These are phyloP conservation scores for Phyllosticta paracitricarpa DNA, from an alignment of 2,329 filamentous ascomycete genomes.

Conservation along the genomic window DNA sequence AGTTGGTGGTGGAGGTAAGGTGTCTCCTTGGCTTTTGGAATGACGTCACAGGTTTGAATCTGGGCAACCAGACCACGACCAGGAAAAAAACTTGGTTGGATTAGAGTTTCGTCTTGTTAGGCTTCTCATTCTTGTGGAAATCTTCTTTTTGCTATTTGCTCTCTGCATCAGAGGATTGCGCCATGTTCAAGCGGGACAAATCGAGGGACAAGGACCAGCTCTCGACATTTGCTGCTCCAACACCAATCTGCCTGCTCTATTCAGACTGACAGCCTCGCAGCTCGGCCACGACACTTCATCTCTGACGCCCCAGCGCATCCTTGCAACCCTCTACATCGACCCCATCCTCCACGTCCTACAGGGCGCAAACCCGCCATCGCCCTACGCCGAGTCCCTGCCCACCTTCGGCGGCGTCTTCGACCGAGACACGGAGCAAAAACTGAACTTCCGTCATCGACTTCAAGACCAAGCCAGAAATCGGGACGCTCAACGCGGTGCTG, in stretches of 20 bases:
- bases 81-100: background rate
- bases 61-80: background rate
- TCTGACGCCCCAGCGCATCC: slow-evolving; percentile 42
- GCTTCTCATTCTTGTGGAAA: background rate
- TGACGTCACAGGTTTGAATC: background rate
- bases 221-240: background rate
- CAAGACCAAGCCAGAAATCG: slow-evolving; percentile 45
- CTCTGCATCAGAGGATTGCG: background rate
- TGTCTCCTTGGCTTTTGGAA: background rate
- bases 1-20: background rate
- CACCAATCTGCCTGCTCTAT: background rate
- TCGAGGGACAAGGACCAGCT: background rate
- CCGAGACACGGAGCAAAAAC: slow-evolving; percentile 46
- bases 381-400: slow-evolving; percentile 31
- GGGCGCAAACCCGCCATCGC: slow-evolving; percentile 45
- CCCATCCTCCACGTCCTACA: slow-evolving; percentile 48
- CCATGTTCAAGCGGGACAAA: background rate
- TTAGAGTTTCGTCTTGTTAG: background rate
- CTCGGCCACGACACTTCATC: slow-evolving; percentile 47
- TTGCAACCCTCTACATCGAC: slow-evolving; percentile 49
- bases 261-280: slow-evolving; percentile 18
- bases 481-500: slow-evolving; percentile 47
- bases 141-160: background rate
- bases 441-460: slow-evolving; percentile 56
- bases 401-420: slow-evolving; percentile 46